Evolutionary conservation across 2,329 filamentous ascomycete genomes (phyloP), one percentile per base, ranked within the genome.

Genomic region (Penicillium olsonii): DNA sequence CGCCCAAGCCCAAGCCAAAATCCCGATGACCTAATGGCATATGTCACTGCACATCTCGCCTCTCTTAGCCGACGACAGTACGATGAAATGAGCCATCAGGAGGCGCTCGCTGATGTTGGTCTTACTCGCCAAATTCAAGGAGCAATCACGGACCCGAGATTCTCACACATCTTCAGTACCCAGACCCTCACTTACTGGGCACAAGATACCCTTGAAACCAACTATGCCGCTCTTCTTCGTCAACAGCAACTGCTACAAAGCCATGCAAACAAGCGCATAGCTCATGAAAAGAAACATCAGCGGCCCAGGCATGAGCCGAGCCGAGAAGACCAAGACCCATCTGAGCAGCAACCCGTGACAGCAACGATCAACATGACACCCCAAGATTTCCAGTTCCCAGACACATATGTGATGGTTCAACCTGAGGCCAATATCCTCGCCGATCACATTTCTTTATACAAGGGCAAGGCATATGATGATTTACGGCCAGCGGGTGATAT

Each of bases 21-120:
- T 39, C 40, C 31, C 20, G 45, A 48, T 9, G 45, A 48, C 41
- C 38, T 42, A 17, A 43, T 48, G 38, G 29, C 33, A 17, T 48
- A 42, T 48, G 29, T 43, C 24, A 15, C 39, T 26, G 38, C 9
- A 11, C 39, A 44, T 44, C 35, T 39, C 22, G 40, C 33, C 46
- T 29, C 22, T 38, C 31, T 35, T 12, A 37, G 15, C 29, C 34
- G 12, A 27, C 22, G 11, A 33, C 35, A 15, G 33, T 40, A 22
- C 24, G 17, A 48, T 35, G 37, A 43, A 5, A 35, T 43, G 19
- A 7, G n/a, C 14, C 29, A 12, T 10, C 7, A 42, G 14, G 17
- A 20, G 9, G 40, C 40, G 14, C 40, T 42, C 27, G 17, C 40
- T 34, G 12, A 33, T 34, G 27, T 42, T 33, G 40, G 40, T 42